Conservation (phyloP, 2,329 filamentous ascomycete species). For the Torrubiellomyces zombiae region DNA sequence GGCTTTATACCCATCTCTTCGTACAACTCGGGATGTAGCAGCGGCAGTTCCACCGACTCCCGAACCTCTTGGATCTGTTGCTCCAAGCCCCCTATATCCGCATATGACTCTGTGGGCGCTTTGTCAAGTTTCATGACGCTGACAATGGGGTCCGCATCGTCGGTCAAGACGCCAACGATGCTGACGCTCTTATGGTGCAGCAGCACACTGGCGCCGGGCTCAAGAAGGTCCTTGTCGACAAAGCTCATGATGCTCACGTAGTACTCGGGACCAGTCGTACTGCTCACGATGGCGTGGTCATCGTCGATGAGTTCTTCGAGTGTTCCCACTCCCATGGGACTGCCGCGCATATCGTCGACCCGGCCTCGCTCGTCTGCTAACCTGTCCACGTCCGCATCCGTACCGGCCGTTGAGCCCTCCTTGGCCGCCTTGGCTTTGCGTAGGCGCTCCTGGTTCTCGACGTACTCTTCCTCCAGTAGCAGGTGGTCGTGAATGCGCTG, state of each 20-base stretch:
- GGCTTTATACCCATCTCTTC: constrained; percentile 99
- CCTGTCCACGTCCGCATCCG: constrained; percentile 60
- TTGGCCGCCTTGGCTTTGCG: constrained; percentile 79
- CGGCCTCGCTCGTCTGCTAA: constrained; percentile 88
- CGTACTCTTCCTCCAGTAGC: constrained; percentile 92
- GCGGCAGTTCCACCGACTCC: constrained; percentile 87
- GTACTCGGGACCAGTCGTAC: constrained; percentile 93
- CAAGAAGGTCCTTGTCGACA: constrained; percentile 94
- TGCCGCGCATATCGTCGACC: constrained; percentile 96
- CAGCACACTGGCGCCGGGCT: constrained; percentile 87
- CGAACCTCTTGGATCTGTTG: constrained; percentile 92
- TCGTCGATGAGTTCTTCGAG: constrained; percentile 98
- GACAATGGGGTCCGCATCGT: constrained; percentile 87
- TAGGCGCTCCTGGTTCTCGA: constrained; percentile 94
- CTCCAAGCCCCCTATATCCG: constrained; percentile 94
- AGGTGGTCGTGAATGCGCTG: constrained; percentile 97
- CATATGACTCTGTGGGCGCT: constrained; percentile 93
- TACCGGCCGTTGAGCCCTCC: constrained; percentile 48
- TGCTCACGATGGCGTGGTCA: constrained; percentile 96
- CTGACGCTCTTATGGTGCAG: constrained; percentile 96
- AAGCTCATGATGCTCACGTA: constrained; percentile 99
- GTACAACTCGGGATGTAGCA: constrained; percentile 92
- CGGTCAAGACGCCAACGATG: constrained; percentile 90
- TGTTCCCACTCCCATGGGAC: constrained; percentile 95
- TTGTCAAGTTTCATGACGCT: constrained; percentile 99